These are phyloP conservation scores for Cochlearia excelsa DNA, from an alignment of 345 rosid genomes.

Conservation along the genomic window DNA sequence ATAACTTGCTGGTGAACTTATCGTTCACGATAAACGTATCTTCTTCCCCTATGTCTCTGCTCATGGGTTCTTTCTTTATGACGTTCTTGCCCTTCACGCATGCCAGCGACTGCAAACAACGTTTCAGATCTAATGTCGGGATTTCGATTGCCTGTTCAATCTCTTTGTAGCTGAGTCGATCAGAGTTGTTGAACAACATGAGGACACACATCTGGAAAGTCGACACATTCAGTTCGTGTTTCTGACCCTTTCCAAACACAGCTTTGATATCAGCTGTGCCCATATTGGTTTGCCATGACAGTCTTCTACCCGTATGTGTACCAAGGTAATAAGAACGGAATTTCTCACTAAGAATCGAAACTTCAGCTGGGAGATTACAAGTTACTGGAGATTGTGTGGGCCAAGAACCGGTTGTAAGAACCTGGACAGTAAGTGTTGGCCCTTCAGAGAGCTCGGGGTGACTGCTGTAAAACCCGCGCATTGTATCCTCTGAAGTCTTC, in stretches of 20 bases:
- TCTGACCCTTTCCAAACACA: constrained; percentile 89
- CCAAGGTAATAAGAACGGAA: constrained; percentile 93
- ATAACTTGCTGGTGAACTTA: constrained; percentile 89
- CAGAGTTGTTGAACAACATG: constrained; percentile 79
- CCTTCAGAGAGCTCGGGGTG: constrained; percentile 83
- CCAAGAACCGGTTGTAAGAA: constrained; percentile 96
- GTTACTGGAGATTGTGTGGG: constrained; percentile 82
- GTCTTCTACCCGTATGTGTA: constrained; percentile 88
- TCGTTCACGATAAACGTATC: constrained; percentile 82
- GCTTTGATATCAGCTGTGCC: constrained; percentile 96
- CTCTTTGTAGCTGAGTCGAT: constrained; percentile 82
- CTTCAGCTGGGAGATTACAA: constrained; percentile 89
- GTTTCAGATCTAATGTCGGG: constrained; percentile 78
- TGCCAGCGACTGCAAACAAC: constrained; percentile 92
- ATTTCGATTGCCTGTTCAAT: constrained; percentile 91
- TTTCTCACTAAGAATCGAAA: constrained; percentile 85
- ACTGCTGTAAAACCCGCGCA: constrained; percentile 70
- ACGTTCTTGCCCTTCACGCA: constrained; percentile 92
- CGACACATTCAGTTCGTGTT: constrained; percentile 94
- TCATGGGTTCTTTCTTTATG: constrained; percentile 95
- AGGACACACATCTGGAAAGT: constrained; percentile 99
- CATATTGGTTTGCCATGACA: constrained; percentile 99
- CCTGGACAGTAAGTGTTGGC: constrained; percentile 86
- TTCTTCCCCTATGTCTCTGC: constrained; percentile 88
- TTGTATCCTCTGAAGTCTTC: constrained; percentile 97